These are phyloP conservation scores for Pseudonitzschia pungens DNA, from an alignment of 108 stramenopile genomes.

Conservation along the genomic window DNA sequence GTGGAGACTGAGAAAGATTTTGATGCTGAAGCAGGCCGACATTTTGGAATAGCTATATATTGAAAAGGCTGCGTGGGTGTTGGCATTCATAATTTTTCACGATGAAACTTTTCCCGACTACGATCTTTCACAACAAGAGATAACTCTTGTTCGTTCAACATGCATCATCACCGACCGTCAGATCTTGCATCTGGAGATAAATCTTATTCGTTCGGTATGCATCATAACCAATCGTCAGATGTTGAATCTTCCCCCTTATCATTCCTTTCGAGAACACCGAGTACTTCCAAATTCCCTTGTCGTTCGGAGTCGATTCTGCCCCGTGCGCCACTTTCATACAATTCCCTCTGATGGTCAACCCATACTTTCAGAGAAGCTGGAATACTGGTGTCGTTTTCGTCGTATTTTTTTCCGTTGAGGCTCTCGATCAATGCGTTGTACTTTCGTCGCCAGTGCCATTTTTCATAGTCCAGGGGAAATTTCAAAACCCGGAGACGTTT, in stretches of 20 bases:
- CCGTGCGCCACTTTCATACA: background rate
- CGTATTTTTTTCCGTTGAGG: slow-evolving; percentile 1
- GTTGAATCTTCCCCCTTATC: background rate
- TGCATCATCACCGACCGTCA: too few species aligned
- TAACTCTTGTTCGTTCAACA: too few species aligned
- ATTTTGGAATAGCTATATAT: too few species aligned
- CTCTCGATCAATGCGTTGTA: background rate
- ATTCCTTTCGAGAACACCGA: background rate
- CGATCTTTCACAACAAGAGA: too few species aligned
- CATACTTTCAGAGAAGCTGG: background rate
- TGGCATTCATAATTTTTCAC: too few species aligned
- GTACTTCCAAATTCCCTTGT: background rate
- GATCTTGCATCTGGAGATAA: too few species aligned
- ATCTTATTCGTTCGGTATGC: too few species aligned
- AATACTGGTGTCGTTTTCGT: background rate
- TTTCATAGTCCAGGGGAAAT: slow-evolving; percentile 17
- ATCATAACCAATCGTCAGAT: background rate
- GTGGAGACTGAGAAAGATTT: too few species aligned
- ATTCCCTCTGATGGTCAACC: background rate
- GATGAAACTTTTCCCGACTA: too few species aligned
- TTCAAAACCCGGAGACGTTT: slow-evolving; percentile 9
- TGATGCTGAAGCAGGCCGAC: too few species aligned
- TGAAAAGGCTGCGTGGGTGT: too few species aligned
- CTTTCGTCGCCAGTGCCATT: slow-evolving; percentile 9
- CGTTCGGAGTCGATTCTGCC: background rate